Conservation (phyloP, 1,139 yeast genomes). For the Kodamaea plutei region DNA sequence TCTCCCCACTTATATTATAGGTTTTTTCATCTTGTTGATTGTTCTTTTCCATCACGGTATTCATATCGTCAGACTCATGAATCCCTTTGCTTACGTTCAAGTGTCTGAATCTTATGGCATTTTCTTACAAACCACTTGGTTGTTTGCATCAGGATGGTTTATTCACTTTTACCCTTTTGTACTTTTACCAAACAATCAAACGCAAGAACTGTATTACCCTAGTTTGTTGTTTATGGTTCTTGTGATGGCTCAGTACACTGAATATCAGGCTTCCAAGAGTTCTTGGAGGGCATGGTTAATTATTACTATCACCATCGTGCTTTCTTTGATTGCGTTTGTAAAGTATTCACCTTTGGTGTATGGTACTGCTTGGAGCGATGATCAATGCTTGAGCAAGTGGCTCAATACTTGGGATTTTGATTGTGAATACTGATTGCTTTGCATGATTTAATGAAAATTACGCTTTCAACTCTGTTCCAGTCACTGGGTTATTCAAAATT, state of each 20-base stretch:
- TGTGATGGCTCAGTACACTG: slow-evolving; percentile 27
- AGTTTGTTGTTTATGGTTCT: slow-evolving; percentile 31
- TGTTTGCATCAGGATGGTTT: slow-evolving; percentile 31
- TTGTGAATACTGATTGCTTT: no score
- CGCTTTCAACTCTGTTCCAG: no score
- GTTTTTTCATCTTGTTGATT: slow-evolving; percentile 19
- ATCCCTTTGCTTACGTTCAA: slow-evolving; percentile 28
- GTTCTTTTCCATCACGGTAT: slow-evolving; percentile 19
- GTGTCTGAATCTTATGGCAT: slow-evolving; percentile 12
- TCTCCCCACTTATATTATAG: slow-evolving; percentile 28
- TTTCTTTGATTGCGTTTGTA: slow-evolving; percentile 13
- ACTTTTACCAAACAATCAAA: slow-evolving; percentile 28
- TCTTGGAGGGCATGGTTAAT: background rate
- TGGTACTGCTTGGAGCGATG: slow-evolving; percentile 31
- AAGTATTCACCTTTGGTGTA: slow-evolving; percentile 32
- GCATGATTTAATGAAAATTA: no score
- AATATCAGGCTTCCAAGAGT: slow-evolving; percentile 25
- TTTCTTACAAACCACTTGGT: slow-evolving; percentile 24
- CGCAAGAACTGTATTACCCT: slow-evolving; percentile 11
- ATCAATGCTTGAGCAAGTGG: slow-evolving; percentile 30
- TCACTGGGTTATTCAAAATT: no score
- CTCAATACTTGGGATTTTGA: slow-evolving; percentile 35
- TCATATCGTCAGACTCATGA: slow-evolving; percentile 22
- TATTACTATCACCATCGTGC: slow-evolving; percentile 13
- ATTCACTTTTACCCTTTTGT: slow-evolving; percentile 37